Percentiles rank a stretch among this genome's conserved stretches.
These are phyloP conservation scores for Pelargonium fulgidum DNA, from an alignment of 441 rosid genomes.

Conservation along the genomic window DNA sequence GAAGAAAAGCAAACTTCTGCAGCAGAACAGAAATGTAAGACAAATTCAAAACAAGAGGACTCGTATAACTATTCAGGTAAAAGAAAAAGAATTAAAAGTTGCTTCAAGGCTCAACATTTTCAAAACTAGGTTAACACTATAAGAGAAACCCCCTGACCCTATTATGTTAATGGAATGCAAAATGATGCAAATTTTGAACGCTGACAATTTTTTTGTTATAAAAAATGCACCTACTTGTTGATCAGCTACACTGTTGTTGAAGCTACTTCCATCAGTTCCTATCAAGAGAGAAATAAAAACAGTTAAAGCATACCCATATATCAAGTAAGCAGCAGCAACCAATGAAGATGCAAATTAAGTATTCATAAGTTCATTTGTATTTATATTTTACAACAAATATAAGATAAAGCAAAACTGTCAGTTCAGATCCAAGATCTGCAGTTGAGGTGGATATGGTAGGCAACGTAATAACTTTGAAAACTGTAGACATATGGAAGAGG, in stretches of 20 bases:
- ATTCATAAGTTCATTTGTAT: background rate
- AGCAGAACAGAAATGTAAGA: background rate
- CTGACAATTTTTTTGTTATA: constrained; percentile 4
- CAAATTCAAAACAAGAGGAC: background rate
- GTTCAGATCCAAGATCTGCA: background rate
- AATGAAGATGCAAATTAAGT: constrained; percentile 3
- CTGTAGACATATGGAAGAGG: background rate
- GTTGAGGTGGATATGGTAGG: too few relatives aligned
- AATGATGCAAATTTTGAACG: background rate
- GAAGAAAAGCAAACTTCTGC: background rate
- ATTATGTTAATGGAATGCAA: background rate
- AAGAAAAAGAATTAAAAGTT: background rate
- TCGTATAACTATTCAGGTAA: background rate
- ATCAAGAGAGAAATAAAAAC: constrained; percentile 11
- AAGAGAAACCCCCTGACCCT: background rate
- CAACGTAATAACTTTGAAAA: too few relatives aligned
- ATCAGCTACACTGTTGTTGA: constrained; percentile 89
- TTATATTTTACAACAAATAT: background rate
- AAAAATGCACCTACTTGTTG: constrained; percentile 64
- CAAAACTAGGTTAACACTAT: background rate
- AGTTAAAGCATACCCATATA: constrained; percentile 17
- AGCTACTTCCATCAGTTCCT: constrained; percentile 79
- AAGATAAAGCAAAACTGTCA: background rate
- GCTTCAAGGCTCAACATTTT: background rate
- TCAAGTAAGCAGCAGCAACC: constrained; percentile 17